Percentiles rank a stretch among this genome's conserved stretches.
Conservation (phyloP, 2,329 filamentous ascomycete genomes). For the Aspergillus carbonarius region DNA sequence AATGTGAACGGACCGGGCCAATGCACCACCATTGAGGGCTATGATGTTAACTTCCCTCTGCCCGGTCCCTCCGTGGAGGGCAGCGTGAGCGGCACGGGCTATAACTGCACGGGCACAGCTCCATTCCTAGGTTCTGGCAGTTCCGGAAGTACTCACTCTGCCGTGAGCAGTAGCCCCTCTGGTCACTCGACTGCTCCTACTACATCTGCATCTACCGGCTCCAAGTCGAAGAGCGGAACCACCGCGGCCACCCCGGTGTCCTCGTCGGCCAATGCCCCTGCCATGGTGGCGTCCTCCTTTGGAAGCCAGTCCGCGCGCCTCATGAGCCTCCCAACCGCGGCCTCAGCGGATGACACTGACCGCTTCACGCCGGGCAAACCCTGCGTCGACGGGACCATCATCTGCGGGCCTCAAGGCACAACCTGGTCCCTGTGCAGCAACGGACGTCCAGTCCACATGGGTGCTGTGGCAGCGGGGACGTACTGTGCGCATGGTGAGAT, state of each 20-base stretch:
- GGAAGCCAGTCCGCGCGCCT: background rate
- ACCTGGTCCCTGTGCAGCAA: slow-evolving; percentile 37
- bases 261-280: slow-evolving; percentile 9
- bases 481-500: slow-evolving; percentile 29
- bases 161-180: background rate
- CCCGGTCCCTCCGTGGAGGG: slow-evolving; percentile 58
- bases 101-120: slow-evolving; percentile 32
- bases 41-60: slow-evolving; percentile 64
- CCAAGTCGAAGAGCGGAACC: background rate
- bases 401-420: slow-evolving; percentile 33
- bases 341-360: background rate
- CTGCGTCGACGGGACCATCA: slow-evolving; percentile 31
- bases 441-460: slow-evolving; percentile 36
- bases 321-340: background rate
- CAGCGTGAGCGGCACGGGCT: slow-evolving; percentile 35
- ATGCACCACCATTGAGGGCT: slow-evolving; percentile 59
- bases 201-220: background rate
- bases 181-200: background rate
- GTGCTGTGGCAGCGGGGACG: slow-evolving; percentile 39
- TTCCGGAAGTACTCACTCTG: slow-evolving; percentile 6
- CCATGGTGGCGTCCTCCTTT: slow-evolving; percentile 19
- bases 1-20: slow-evolving; percentile 57
- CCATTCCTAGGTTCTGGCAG: slow-evolving; percentile 27
- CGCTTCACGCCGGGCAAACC: slow-evolving; percentile 13
- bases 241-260: slow-evolving; percentile 1